These are phyloP conservation scores for Fistulinella prunicolor DNA, from an alignment of 768 basidiomycete species.

Conservation along the genomic window DNA sequence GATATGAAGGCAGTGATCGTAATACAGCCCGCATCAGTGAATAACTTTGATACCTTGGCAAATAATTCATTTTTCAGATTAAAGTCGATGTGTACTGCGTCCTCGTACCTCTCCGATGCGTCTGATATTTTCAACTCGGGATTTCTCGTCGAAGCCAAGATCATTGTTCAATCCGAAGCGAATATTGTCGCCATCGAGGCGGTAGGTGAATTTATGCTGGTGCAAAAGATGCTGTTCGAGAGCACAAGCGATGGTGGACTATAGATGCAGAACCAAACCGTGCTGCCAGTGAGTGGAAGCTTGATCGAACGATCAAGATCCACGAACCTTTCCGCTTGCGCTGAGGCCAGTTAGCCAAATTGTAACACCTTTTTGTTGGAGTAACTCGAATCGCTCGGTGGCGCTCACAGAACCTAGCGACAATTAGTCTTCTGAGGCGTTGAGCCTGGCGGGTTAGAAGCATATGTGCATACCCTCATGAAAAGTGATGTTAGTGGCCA, in stretches of 20 bases:
- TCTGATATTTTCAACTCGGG: conserved; percentile 93
- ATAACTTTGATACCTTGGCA: conserved; percentile 85
- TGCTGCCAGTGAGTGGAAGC: neutral
- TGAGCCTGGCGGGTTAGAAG: too few relatives aligned
- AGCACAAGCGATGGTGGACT: conserved; percentile 98
- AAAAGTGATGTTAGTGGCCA: conserved; percentile 60
- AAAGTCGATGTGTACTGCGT: neutral
- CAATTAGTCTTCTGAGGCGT: conserved; percentile 1
- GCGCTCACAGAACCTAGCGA: conserved; percentile 64
- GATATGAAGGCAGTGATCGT: conserved; percentile 97
- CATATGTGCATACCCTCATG: conserved; percentile 49
- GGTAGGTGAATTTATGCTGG: conserved; percentile 79
- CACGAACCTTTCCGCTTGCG: conserved; percentile 84
- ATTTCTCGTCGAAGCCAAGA: conserved; percentile 89
- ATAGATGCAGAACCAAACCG: neutral
- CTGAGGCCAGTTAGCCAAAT: conserved; percentile 97
- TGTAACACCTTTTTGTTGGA: conserved; percentile 83
- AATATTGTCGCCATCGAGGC: conserved; percentile 94
- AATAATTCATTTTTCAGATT: conserved; percentile 9
- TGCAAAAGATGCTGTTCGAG: conserved; percentile 94
- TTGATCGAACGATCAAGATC: neutral
- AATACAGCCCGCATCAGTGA: conserved; percentile 84
- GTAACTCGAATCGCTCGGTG: conserved; percentile 61
- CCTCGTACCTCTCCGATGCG: conserved; percentile 85
- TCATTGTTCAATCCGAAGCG: conserved; percentile 97